Percentiles rank a stretch among this genome's conserved stretches.
Conservation (phyloP, 768 basidiomycete genomes). For the Kwoniella shandongensis region DNA sequence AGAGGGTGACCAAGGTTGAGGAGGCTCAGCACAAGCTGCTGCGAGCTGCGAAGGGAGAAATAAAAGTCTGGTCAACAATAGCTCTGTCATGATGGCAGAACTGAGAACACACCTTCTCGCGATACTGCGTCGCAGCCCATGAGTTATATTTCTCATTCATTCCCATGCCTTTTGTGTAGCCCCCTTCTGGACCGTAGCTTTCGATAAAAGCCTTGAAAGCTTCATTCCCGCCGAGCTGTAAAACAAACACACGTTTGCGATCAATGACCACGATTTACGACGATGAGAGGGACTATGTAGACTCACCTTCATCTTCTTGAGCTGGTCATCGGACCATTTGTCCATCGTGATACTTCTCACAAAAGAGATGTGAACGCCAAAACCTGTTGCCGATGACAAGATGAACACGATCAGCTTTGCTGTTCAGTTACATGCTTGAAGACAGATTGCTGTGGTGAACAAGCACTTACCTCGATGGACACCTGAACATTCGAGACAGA, state of each 20-base stretch:
- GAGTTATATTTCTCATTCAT: slow-evolving; percentile 66
- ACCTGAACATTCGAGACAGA: slow-evolving; percentile 70
- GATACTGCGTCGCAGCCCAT: slow-evolving; percentile 93
- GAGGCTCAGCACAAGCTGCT: slow-evolving; percentile 64
- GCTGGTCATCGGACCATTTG: slow-evolving; percentile 86
- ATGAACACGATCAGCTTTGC: too few species aligned
- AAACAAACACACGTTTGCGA: slow-evolving; percentile 1
- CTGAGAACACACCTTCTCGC: slow-evolving; percentile 86
- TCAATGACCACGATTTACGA: background rate
- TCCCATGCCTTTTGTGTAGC: slow-evolving; percentile 37
- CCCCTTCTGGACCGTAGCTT: slow-evolving; percentile 41
- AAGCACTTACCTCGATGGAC: slow-evolving; percentile 55
- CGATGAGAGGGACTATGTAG: background rate
- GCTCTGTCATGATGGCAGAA: too few species aligned
- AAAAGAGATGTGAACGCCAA: slow-evolving; percentile 88
- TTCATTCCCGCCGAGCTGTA: slow-evolving; percentile 81
- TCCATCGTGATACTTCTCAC: slow-evolving; percentile 95
- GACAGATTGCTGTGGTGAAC: too few species aligned
- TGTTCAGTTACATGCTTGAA: too few species aligned
- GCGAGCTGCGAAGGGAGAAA: slow-evolving; percentile 62
- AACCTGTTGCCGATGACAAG: slow-evolving; percentile 77
- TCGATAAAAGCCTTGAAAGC: slow-evolving; percentile 75
- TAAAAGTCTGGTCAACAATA: background rate
- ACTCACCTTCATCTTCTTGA: slow-evolving; percentile 73
- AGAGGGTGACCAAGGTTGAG: slow-evolving; percentile 75